phyloP scores from a whole-genome alignment of 306 rosid species.

The Vigna trinervia region DNA sequence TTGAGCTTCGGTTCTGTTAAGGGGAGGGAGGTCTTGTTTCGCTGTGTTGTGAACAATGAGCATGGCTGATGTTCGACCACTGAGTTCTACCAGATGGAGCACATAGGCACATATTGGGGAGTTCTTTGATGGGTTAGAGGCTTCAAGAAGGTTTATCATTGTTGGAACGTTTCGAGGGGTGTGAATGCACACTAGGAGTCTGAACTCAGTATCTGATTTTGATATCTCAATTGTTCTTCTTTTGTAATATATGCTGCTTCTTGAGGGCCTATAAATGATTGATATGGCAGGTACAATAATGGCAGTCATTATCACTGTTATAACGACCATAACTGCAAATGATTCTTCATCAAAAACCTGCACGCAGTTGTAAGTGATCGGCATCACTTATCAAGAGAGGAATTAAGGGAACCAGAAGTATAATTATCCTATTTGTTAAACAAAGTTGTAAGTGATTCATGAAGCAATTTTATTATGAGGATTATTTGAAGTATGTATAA shows the following conservation, averaged over 20 bases:
- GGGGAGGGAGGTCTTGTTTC: slow-evolving; percentile 61
- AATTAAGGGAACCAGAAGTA: background rate
- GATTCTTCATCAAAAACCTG: slow-evolving; percentile 82
- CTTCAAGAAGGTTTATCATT: slow-evolving; percentile 85
- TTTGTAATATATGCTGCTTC: slow-evolving; percentile 59
- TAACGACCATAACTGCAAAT: slow-evolving; percentile 86
- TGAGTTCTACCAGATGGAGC: slow-evolving; percentile 85
- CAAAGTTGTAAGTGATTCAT: background rate
- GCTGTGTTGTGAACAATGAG: slow-evolving; percentile 81
- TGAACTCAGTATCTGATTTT: slow-evolving; percentile 67
- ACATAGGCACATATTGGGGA: slow-evolving; percentile 82
- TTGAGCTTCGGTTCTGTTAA: slow-evolving; percentile 80
- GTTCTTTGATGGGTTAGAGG: slow-evolving; percentile 73
- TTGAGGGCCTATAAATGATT: slow-evolving; percentile 68
- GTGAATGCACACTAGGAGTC: slow-evolving; percentile 74
- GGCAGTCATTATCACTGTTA: slow-evolving; percentile 74
- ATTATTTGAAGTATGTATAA: background rate
- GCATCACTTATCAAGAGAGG: background rate
- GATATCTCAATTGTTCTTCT: slow-evolving; percentile 69
- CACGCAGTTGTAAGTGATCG: slow-evolving; percentile 27
- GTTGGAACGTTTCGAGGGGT: slow-evolving; percentile 86
- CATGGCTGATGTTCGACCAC: slow-evolving; percentile 97
- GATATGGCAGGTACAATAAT: slow-evolving; percentile 70
- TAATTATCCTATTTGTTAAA: no score
- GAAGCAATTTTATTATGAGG: background rate